These are phyloP conservation scores for Dendrobium chrysotoxum DNA, from an alignment of 106 monocot genomes.

Conservation along the genomic window DNA sequence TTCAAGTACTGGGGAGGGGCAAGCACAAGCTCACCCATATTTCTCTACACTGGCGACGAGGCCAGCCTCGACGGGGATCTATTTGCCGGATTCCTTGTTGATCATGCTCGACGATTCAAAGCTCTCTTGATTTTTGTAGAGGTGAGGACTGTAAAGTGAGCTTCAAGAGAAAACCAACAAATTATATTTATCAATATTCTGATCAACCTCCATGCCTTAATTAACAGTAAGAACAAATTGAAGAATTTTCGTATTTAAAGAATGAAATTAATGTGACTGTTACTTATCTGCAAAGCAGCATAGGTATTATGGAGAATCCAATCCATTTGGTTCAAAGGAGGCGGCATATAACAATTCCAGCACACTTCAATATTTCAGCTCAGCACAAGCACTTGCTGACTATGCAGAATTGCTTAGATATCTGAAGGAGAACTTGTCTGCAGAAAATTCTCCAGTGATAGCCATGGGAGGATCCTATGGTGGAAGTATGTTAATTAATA, in stretches of 20 bases:
- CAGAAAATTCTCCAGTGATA: conserved; percentile 15
- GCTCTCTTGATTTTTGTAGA: conserved; percentile 36
- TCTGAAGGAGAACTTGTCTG: conserved; percentile 23
- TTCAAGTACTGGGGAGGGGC: conserved; percentile 36
- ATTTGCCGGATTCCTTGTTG: conserved; percentile 17
- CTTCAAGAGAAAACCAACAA: too few relatives aligned
- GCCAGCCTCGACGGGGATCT: conserved; percentile 6
- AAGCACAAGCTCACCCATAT: conserved; percentile 19
- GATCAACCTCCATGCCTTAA: too few relatives aligned
- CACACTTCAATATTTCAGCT: conserved; percentile 31
- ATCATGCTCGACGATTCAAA: conserved; percentile 22
- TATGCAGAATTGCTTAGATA: conserved; percentile 18
- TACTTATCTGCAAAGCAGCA: conserved; percentile 8
- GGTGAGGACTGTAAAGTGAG: conserved; percentile 8
- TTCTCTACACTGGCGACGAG: conserved; percentile 47
- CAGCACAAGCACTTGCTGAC: conserved; percentile 32
- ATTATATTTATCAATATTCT: too few relatives aligned
- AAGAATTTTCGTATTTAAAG: neutral
- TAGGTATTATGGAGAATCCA: conserved; percentile 31
- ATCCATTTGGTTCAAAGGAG: conserved; percentile 18
- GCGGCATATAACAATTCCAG: conserved; percentile 19
- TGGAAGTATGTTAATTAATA: conserved; percentile 20
- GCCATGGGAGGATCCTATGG: conserved; percentile 26
- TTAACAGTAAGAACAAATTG: neutral
- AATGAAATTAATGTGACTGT: neutral